Base-by-base conservation (phyloP, 768 basidiomycete species). In the Mycena galericulata region DNA sequence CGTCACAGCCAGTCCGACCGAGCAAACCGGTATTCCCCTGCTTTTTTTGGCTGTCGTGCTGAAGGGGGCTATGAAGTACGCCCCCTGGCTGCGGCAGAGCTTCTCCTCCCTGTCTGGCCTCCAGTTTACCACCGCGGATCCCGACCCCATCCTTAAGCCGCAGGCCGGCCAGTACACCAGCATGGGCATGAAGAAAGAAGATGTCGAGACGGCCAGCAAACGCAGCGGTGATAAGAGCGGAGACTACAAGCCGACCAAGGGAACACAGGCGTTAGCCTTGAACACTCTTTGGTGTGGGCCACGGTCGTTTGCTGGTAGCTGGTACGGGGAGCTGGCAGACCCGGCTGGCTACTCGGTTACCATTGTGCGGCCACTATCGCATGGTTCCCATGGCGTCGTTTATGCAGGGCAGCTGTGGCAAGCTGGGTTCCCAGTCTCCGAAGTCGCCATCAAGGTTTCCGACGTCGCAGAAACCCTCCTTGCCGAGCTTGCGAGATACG, bases 151-250 rank as follows among this genome's bases (percentile, higher is more conserved):
- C 1, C 57, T 47, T 4, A 32, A 1, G 43, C 8, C 9, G 43
- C 17, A 47, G 20, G 43, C 56, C 26, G 29, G 0, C 40, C 15
- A 29, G 26, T 58, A 41, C 17, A 11, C 17, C 20, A 6, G 18
- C 38, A 41, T 40, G 56, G 56, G 56, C 26, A 45, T 58, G 56
- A 58, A 58, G 56, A 58, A 43, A 22, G 43, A 20, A n/a, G 43
- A 45, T 29, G n/a, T n/a, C 38, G 40, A 40, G 22, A 56, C n/a
- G n/a, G n/a, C n/a, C n/a, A 41, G 38, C 6, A 27, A 41, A 11
- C 15, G n/a, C 14, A 2, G 38, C 54, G 24, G 38, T 14, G 54
- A 10, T 11, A 38, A 56, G 26, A 24, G 12, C 11, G 38, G n/a
- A n/a, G 53, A 40, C 38, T 56, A 14, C 38, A 17, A 26, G 4